Evolutionary conservation across 768 basidiomycete species (phyloP), one percentile per base, ranked within the genome.

Genomic region (Porphyrellus cyaneotinctus): DNA sequence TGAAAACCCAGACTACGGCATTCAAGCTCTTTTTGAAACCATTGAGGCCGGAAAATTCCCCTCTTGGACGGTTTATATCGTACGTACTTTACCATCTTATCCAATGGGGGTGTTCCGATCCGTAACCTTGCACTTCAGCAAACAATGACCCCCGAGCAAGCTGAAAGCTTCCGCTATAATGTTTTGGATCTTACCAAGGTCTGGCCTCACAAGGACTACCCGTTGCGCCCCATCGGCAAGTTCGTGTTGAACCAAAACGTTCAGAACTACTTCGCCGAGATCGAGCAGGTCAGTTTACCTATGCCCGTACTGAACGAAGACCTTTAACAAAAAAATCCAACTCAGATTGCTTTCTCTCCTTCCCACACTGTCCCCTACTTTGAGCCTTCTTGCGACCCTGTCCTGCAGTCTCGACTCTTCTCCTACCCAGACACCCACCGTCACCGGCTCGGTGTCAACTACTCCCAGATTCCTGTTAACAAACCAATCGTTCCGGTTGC

Each of bases 331-430:
- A 9, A 17, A 33, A 43, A 24, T 28, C 18, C 14, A 13, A 44
- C 26, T 23, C 53, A 87, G 80, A 76, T 73, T 53, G 93, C 93
- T 3, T 95, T 91, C 78, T 82, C 91, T 18, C 95, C 95, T 0
- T 88, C 91, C 0, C 95, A 97, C 70, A 73, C 83, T 44, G 69
- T 95, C 11, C 91, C 89, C 2, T 95, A 93, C 71, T 82, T 94
- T 59, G 95, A 97, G 75, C 81, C 92, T 36, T 87, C 89, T 5
- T 82, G 85, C 20, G 95, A 98, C 72, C 95, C 95, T 22, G 90
- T 97, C 60, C 79, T 97, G 58, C 94, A 97, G 68, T 88, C 89
- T 20, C 90, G 95, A 49, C 81, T 97, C 43, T 97, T 97, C 84
- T 91, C 91, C 5, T 98, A 98, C 77, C 86, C 87, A 4, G 89